Base-by-base conservation (phyloP, 2,329 filamentous ascomycete genomes). In the Paecilomyces variotii region DNA sequence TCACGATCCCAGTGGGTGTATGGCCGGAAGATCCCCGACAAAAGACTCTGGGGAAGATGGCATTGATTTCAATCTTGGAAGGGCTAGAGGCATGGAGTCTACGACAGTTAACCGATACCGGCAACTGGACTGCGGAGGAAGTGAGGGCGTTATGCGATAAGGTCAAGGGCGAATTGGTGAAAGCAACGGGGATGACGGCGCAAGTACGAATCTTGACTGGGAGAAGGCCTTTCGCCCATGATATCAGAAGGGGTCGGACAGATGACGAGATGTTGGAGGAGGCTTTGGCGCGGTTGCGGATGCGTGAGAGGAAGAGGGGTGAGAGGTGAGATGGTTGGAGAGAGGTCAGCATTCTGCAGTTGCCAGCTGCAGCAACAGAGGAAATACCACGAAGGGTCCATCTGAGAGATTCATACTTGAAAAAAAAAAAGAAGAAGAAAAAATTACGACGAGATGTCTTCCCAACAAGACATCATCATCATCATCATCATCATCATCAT, bases 11-110 rank as follows among this genome's bases (percentile, higher is more conserved):
- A 4, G 64, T 77, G 14, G 74, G 74, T 0, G 63, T 70, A 5
- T 76, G 74, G 74, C 68, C 72, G 9, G 59, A 68, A 0, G 70
- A 75, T 52, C 62, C 68, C 4, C 65, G 58, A 4, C 67, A 71
- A 54, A 70, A 70, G 34, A 70, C 71, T 1, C 60, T 77, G 25
- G 75, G 75, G 5, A 77, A 78, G 58, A 76, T 78, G 74, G 68
- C 66, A 14, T 64, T 77, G 12, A 74, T 78, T 56, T 68, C 70
- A 4, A 59, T 72, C 25, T 60, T 77, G 14, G 76, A 78, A 61
- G 72, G 74, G 0, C 57, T 78, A 14, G 76, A 78, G 60, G 74
- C 74, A 2, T 61, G 65, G 39, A 70, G 71, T 53, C 59, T 77
- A 55, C 67, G 76, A 6, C 65, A 68, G 9, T 57, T 78, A 51